Evolutionary conservation across 345 rosid genomes (phyloP), one percentile per base, ranked within the genome.

Genomic region (Rubroshorea leprosula): DNA sequence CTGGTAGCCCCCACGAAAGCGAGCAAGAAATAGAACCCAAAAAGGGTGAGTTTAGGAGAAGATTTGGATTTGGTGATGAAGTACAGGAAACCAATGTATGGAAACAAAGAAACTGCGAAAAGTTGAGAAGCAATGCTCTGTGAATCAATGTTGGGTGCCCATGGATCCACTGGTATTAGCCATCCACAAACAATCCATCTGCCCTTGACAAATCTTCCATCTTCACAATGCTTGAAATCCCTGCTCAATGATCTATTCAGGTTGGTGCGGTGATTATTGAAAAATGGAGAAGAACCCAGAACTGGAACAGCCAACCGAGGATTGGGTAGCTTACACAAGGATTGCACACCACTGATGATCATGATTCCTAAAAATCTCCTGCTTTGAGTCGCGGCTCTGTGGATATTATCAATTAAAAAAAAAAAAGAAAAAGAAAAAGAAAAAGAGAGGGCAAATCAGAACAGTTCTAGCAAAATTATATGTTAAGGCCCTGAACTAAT

Each of bases 1-100:
- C 96, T 83, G 57, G 96, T 81, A 44, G 96, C 95, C 12, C 90
- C 95, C 20, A 86, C 96, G 44, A 91, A 88, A 48, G 82, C 93
- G 45, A 86, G 96, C 80, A 84, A 78, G 86, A 92, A 89, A 75
- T 81, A 89, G 91, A 89, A 86, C 6, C 98, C 95, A 58, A 92
- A 92, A 16, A 89, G 93, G 54, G 96, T 86, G 55, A 81, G 93
- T 54, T 80, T 79, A 9, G 95, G 95, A 61, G 95, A 77, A 25
- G 96, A 59, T 79, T 82, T 89, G 29, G 96, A 92, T 69, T 81
- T 85, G 43, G 88, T 87, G 72, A 93, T 82, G 77, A 85, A 89
- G 73, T 86, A 93, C 76, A 89, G 73, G 80, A 93, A 89, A 2
- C 97, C 94, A 44, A 89, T 57, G 68, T 87, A 93, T 2, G 94